Evolutionary conservation across 208 protist genomes (phyloP).

Genomic region (Trypanosoma congolense): DNA sequence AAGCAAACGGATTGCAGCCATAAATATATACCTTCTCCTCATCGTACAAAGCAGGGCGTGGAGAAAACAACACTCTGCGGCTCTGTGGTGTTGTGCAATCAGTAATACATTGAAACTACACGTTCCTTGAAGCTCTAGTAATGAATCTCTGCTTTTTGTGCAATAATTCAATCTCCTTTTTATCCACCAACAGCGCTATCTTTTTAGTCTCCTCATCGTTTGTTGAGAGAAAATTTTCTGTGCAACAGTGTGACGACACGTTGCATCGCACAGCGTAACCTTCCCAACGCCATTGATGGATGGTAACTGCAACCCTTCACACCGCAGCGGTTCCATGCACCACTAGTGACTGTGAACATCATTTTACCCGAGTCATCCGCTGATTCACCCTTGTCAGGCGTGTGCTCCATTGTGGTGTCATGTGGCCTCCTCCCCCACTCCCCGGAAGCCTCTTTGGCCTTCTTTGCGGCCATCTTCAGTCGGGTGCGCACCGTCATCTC

Average conservation of each 20-base stretch:
- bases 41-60: too few species aligned
- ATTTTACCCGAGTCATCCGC: not conserved
- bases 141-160: conserved; percentile 53
- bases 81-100: too few species aligned
- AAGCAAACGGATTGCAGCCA: too few species aligned
- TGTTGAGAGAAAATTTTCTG: conserved; percentile 15
- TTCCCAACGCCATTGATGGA: not conserved
- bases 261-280: not conserved
- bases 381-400: not conserved
- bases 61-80: too few species aligned
- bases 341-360: not conserved
- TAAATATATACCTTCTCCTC: too few species aligned
- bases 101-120: too few species aligned
- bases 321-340: conserved; percentile 17
- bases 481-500: conserved; percentile 14
- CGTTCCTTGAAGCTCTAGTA: conserved; percentile 11
- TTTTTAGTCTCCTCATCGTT: conserved; percentile 32
- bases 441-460: not conserved
- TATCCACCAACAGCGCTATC: conserved; percentile 36
- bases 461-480: not conserved
- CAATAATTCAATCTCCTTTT: conserved; percentile 31
- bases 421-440: not conserved
- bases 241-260: conserved; percentile 10
- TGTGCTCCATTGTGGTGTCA: too few species aligned
- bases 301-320: conserved; percentile 13